These are phyloP conservation scores for Cryphonectria parasitica DNA, from an alignment of 2,329 filamentous ascomycete species.

Conservation along the genomic window DNA sequence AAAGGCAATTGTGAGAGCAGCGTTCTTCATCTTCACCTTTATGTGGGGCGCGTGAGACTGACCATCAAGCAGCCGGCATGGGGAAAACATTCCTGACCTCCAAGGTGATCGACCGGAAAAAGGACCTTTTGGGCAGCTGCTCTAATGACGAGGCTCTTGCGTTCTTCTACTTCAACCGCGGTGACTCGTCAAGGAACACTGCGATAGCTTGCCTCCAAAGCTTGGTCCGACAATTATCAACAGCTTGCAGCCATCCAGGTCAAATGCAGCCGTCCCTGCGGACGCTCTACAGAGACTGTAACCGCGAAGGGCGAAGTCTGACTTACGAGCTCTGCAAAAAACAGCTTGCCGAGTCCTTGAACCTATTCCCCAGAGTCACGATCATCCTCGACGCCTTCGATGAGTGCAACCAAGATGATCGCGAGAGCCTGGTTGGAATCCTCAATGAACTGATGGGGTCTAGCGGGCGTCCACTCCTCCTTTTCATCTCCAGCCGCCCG, in stretches of 20 bases:
- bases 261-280: constrained; percentile 24
- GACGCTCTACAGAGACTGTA: constrained; percentile 1
- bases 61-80: constrained; percentile 27
- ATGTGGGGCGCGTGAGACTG: not conserved
- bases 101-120: constrained; percentile 28
- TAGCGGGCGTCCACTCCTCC: constrained; percentile 35
- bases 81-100: constrained; percentile 31
- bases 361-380: constrained; percentile 38
- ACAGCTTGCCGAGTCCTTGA: constrained; percentile 33
- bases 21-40: not conserved
- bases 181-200: constrained; percentile 34
- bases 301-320: constrained; percentile 16
- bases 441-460: constrained; percentile 34
- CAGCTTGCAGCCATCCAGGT: constrained; percentile 11
- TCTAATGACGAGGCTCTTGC: constrained; percentile 35
- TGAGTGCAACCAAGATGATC: constrained; percentile 37
- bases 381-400: constrained; percentile 43
- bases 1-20: constrained; percentile 23
- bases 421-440: constrained; percentile 34
- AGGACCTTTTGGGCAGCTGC: constrained; percentile 7
- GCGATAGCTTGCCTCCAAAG: constrained; percentile 39
- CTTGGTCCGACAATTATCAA: constrained; percentile 38
- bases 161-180: constrained; percentile 42
- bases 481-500: constrained; percentile 42
- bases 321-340: constrained; percentile 30